Evolutionary conservation across 768 basidiomycete genomes (phyloP).

Genomic region (Serendipita sp.): DNA sequence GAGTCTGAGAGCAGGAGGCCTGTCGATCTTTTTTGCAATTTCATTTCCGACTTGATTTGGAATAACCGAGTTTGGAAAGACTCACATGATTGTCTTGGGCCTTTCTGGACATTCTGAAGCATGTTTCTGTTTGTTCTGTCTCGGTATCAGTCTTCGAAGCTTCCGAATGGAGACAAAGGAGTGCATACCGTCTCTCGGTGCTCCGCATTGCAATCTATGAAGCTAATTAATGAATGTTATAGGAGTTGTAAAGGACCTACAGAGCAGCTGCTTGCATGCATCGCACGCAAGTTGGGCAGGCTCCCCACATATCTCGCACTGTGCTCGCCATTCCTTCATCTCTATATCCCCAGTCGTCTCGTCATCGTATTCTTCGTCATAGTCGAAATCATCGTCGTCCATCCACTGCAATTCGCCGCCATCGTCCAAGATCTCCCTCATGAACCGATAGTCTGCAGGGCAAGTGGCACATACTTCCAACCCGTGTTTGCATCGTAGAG

Average conservation of each 20-base stretch:
- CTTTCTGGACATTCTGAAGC: background rate
- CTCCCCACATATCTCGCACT: background rate
- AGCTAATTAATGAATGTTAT: background rate
- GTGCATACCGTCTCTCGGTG: background rate
- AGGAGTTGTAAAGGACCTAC: background rate
- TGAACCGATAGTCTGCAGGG: background rate
- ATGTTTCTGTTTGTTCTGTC: background rate
- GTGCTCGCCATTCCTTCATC: background rate
- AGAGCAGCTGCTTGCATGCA: background rate
- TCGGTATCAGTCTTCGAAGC: background rate
- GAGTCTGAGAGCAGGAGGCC: no score
- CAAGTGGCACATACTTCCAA: background rate
- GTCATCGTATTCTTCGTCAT: background rate
- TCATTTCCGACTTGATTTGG: no score
- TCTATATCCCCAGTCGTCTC: background rate
- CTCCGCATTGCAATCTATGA: background rate
- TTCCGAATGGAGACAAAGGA: background rate
- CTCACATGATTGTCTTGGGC: no score
- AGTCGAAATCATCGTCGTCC: background rate
- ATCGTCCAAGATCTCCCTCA: background rate
- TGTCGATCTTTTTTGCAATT: no score
- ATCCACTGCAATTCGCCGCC: background rate
- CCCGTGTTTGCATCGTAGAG: background rate
- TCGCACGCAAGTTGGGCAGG: background rate
- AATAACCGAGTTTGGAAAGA: no score